Conservation (phyloP, 1,139 yeast species). For the Yamadazyma jaroonii region DNA sequence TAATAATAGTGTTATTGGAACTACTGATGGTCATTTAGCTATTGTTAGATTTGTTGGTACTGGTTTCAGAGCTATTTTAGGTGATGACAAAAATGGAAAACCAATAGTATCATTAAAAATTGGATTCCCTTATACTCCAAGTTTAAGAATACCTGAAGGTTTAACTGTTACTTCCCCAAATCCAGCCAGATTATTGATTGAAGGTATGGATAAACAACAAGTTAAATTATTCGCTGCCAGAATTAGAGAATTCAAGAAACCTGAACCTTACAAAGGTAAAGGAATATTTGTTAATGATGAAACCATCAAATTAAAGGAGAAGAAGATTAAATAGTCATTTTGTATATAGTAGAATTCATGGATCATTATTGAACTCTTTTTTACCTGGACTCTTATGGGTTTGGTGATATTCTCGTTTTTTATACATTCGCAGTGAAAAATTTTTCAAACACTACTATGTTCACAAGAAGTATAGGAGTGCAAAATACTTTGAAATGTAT, state of each 20-base stretch:
- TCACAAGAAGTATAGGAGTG: slow-evolving; percentile 4
- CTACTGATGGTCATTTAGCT: slow-evolving; percentile 87
- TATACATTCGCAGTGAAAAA: slow-evolving; percentile 4
- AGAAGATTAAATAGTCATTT: slow-evolving; percentile 72
- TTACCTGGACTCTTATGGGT: too few relatives aligned
- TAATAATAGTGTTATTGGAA: slow-evolving; percentile 79
- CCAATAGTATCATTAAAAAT: slow-evolving; percentile 71
- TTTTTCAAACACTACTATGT: slow-evolving; percentile 6
- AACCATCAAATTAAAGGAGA: slow-evolving; percentile 84
- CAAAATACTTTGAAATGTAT: slow-evolving; percentile 1
- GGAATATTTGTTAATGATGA: slow-evolving; percentile 93
- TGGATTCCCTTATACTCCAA: slow-evolving; percentile 69
- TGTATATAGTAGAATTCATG: background rate
- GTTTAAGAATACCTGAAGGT: slow-evolving; percentile 75
- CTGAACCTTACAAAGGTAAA: slow-evolving; percentile 98
- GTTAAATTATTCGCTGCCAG: slow-evolving; percentile 87
- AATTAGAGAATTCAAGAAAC: slow-evolving; percentile 83
- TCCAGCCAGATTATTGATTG: slow-evolving; percentile 84
- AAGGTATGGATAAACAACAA: slow-evolving; percentile 85
- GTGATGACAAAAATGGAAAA: slow-evolving; percentile 51
- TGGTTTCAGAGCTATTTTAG: slow-evolving; percentile 85
- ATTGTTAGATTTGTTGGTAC: slow-evolving; percentile 92
- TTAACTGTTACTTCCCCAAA: slow-evolving; percentile 73
- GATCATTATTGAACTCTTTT: too few relatives aligned
- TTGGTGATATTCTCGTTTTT: too few relatives aligned